Evolutionary conservation across 768 basidiomycete species (phyloP).

Genomic region (Steccherinum ochraceum): DNA sequence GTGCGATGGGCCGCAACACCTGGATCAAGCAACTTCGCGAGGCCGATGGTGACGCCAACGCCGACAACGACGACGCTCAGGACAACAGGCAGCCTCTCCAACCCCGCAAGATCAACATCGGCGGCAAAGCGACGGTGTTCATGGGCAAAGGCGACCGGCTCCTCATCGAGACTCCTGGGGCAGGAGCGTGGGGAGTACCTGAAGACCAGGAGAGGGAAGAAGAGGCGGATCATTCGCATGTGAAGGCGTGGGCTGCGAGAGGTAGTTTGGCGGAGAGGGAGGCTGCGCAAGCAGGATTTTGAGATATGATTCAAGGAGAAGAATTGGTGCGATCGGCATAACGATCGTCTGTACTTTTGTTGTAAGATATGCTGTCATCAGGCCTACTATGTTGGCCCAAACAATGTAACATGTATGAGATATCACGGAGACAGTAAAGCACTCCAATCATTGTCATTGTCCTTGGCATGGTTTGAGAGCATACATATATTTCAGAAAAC

Average conservation of each 20-base stretch:
- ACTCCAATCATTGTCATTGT: no score
- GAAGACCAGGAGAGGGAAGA: constrained; percentile 19
- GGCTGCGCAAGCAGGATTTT: constrained; percentile 59
- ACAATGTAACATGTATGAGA: no score
- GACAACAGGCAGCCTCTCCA: constrained; percentile 6
- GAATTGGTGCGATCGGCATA: no score
- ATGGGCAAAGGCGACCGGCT: constrained; percentile 87
- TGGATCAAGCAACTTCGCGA: constrained; percentile 71
- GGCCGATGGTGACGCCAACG: constrained; percentile 62
- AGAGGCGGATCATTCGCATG: constrained; percentile 26
- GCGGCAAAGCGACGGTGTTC: constrained; percentile 80
- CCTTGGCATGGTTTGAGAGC: no score
- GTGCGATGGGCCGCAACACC: constrained; percentile 71
- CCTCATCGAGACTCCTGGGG: constrained; percentile 84
- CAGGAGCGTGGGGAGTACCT: constrained; percentile 72
- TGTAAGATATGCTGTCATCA: no score
- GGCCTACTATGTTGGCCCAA: no score
- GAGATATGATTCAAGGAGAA: no score
- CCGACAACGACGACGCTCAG: constrained; percentile 20
- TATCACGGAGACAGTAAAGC: no score
- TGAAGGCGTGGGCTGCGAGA: constrained; percentile 58
- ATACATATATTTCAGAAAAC: background rate
- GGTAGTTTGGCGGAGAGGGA: constrained; percentile 44
- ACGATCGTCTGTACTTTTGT: no score
- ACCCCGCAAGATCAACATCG: constrained; percentile 72